Evolutionary conservation across 805 yeast species (phyloP).

Genomic region (Kodamaea kaohsiungensis): DNA sequence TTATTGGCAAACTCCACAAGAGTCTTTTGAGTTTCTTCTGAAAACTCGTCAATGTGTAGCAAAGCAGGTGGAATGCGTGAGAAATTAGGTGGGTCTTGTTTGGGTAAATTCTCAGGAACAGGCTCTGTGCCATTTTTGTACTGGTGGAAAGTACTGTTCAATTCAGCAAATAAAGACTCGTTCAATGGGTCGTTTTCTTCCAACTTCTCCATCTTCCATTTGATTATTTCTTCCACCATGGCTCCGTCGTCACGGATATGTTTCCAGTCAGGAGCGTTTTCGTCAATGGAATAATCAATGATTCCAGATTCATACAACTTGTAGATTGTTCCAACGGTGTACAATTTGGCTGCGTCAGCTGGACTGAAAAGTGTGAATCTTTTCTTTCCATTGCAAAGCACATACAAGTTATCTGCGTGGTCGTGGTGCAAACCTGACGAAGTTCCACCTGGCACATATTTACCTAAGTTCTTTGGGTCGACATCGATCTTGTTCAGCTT

Average conservation of each 20-base stretch:
- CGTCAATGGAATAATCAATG: slow-evolving; percentile 59
- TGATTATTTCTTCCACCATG: slow-evolving; percentile 48
- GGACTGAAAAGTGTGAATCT: slow-evolving; percentile 71
- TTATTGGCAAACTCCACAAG: slow-evolving; percentile 38
- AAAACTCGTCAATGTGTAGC: slow-evolving; percentile 58
- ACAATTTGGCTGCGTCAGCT: slow-evolving; percentile 54
- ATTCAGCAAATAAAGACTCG: slow-evolving; percentile 15
- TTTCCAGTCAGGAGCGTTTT: slow-evolving; percentile 63
- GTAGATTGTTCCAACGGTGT: slow-evolving; percentile 64
- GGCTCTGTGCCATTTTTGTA: slow-evolving; percentile 1
- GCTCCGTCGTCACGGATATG: slow-evolving; percentile 64
- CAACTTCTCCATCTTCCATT: slow-evolving; percentile 38
- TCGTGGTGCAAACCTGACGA: slow-evolving; percentile 81
- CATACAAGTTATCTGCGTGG: slow-evolving; percentile 74
- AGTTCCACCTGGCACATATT: slow-evolving; percentile 42
- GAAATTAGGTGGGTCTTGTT: slow-evolving; percentile 68
- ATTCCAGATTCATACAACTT: slow-evolving; percentile 60
- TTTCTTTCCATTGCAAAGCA: slow-evolving; percentile 60
- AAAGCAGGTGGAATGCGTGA: slow-evolving; percentile 62
- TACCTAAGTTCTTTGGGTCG: slow-evolving; percentile 41
- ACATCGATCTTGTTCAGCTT: neutral
- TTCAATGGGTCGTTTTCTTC: slow-evolving; percentile 12
- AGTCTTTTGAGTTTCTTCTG: slow-evolving; percentile 22
- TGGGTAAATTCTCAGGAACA: slow-evolving; percentile 3
- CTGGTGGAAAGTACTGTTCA: slow-evolving; percentile 9